These are phyloP conservation scores for Lactarius evosmus DNA, from an alignment of 768 basidiomycete genomes.

Conservation along the genomic window DNA sequence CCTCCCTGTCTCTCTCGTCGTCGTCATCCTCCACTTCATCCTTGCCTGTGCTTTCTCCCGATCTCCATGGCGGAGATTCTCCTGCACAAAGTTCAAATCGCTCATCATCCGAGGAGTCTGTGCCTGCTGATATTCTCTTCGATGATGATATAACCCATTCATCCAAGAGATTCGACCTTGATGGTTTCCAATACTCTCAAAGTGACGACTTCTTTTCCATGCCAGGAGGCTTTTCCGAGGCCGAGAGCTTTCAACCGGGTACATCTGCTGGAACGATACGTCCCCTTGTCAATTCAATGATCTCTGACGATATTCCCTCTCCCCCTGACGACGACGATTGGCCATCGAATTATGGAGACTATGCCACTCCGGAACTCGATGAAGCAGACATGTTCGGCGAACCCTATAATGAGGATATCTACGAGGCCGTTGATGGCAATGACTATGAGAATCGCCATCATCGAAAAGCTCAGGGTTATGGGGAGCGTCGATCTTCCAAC, in stretches of 20 bases:
- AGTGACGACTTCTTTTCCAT: slow-evolving; percentile 18
- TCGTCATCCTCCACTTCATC: slow-evolving; percentile 30
- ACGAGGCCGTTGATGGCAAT: slow-evolving; percentile 15
- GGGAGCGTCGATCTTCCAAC: slow-evolving; percentile 10
- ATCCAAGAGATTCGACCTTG: not conserved
- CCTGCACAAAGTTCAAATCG: slow-evolving; percentile 17
- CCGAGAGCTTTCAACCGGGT: slow-evolving; percentile 40
- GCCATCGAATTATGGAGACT: slow-evolving; percentile 12
- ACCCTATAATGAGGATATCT: not conserved
- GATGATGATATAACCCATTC: slow-evolving; percentile 15
- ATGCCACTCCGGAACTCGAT: slow-evolving; percentile 15
- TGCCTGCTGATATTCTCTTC: slow-evolving; percentile 11
- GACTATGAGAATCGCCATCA: not conserved
- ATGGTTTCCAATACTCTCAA: slow-evolving; percentile 13
- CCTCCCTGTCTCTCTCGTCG: slow-evolving; percentile 38
- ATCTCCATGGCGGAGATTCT: slow-evolving; percentile 15
- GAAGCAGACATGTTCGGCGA: slow-evolving; percentile 16
- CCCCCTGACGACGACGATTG: slow-evolving; percentile 25
- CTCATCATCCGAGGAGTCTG: slow-evolving; percentile 17
- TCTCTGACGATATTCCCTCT: slow-evolving; percentile 20
- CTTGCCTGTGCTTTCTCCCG: slow-evolving; percentile 27
- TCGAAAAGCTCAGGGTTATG: slow-evolving; percentile 3
- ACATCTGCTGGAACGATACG: slow-evolving; percentile 47
- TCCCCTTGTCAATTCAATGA: slow-evolving; percentile 28
- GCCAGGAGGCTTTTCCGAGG: slow-evolving; percentile 20